Evolutionary conservation across 2,329 filamentous ascomycete genomes (phyloP).

Genomic region (Cryphonectria naterciae): DNA sequence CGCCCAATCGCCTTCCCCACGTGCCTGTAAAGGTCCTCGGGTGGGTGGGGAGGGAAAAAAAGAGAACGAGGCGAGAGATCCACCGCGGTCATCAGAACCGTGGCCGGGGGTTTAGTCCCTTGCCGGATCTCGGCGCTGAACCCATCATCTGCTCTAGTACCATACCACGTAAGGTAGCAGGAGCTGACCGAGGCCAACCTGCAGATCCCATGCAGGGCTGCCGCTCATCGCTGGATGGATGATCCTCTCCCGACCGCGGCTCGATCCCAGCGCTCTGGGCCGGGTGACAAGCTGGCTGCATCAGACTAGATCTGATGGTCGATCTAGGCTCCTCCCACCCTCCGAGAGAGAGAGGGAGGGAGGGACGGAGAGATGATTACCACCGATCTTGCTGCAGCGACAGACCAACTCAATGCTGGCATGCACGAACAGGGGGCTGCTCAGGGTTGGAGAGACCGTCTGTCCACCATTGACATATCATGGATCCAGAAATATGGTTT

Average conservation of each 20-base stretch:
- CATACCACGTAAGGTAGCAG: neutral
- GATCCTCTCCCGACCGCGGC: neutral
- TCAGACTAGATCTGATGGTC: neutral
- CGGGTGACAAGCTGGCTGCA: neutral
- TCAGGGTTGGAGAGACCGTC: neutral
- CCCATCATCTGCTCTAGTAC: neutral
- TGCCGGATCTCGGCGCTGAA: neutral
- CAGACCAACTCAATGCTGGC: neutral
- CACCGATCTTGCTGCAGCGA: neutral
- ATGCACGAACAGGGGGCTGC: neutral
- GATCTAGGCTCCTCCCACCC: neutral
- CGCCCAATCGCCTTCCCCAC: neutral
- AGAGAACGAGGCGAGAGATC: neutral
- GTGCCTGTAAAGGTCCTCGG: neutral
- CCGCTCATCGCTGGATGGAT: neutral
- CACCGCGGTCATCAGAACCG: neutral
- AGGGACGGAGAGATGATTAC: neutral
- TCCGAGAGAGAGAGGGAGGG: neutral
- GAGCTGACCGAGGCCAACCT: neutral
- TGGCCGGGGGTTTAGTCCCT: neutral
- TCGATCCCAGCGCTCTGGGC: neutral
- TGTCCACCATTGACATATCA: neutral
- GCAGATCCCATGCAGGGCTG: neutral
- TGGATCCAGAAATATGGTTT: neutral
- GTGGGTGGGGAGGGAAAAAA: neutral